These are phyloP conservation scores for Rhizopogon roseolus DNA, from an alignment of 768 basidiomycete genomes.

Conservation along the genomic window DNA sequence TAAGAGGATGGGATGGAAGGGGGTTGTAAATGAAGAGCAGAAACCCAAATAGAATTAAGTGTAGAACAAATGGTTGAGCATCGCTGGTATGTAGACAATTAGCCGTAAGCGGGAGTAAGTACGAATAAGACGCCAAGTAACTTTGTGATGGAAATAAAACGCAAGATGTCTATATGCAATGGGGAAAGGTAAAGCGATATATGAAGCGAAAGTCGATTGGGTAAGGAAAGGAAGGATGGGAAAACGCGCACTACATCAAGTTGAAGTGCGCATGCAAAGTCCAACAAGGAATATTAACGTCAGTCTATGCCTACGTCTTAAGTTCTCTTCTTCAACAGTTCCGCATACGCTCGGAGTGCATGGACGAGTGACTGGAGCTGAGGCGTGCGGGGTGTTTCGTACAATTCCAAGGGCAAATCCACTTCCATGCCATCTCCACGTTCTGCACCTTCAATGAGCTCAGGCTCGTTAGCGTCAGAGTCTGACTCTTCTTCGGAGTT, in stretches of 20 bases:
- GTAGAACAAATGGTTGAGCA: no score
- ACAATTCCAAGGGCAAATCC: constrained; percentile 2
- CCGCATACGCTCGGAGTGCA: constrained; percentile 55
- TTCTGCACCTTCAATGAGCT: constrained; percentile 1
- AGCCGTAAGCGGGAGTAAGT: no score
- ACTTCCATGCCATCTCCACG: constrained; percentile 10
- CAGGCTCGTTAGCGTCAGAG: not conserved
- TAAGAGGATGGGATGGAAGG: no score
- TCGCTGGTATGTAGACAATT: no score
- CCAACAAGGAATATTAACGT: not conserved
- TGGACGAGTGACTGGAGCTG: constrained; percentile 45
- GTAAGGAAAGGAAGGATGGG: not conserved
- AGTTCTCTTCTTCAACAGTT: constrained; percentile 20
- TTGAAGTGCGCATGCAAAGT: not conserved
- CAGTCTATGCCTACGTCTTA: not conserved
- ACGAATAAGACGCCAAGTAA: no score
- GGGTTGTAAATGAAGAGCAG: no score
- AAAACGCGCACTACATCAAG: not conserved
- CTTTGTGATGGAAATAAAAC: no score
- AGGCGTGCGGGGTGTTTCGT: constrained; percentile 17
- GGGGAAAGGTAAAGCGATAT: not conserved
- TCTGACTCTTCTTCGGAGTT: constrained; percentile 1
- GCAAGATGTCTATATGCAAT: no score
- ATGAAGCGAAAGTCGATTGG: not conserved
- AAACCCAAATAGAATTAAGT: no score